A percentile compares a stretch with the other conserved stretches of the same genome.
These are phyloP conservation scores for Apiotrichum domesticum DNA, from an alignment of 1,284 basidiomycete species.

Conservation along the genomic window DNA sequence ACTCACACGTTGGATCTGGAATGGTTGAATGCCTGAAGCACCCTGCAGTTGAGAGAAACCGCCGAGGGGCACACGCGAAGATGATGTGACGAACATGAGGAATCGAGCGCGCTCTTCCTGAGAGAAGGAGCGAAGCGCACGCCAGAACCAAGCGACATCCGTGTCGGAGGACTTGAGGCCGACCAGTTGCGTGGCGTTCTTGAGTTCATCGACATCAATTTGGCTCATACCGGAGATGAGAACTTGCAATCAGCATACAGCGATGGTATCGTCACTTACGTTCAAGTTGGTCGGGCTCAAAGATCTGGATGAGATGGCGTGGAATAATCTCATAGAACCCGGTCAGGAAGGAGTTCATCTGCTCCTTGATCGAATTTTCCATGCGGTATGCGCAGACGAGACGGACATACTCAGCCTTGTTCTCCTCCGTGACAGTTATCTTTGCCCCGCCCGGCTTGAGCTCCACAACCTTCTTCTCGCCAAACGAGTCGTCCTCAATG, in stretches of 20 bases:
- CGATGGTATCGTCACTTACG: conserved; percentile 43
- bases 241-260: conserved; percentile 46
- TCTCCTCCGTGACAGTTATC: conserved; percentile 85
- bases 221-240: conserved; percentile 97
- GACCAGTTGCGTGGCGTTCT: conserved; percentile 59
- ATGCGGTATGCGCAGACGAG: conserved; percentile 71
- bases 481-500: conserved; percentile 62
- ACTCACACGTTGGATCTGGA: conserved; percentile 78
- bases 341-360: conserved; percentile 80
- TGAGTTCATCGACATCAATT: conserved; percentile 97
- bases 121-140: conserved; percentile 93
- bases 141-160: conserved; percentile 98
- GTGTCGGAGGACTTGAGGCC: conserved; percentile 60
- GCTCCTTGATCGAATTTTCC: conserved; percentile 91
- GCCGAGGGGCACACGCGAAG: conserved; percentile 86
- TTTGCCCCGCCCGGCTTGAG: conserved; percentile 76
- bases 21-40: conserved; percentile 87
- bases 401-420: conserved; percentile 95
- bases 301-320: conserved; percentile 53
- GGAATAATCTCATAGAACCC: conserved; percentile 79
- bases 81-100: conserved; percentile 89
- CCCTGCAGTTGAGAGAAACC: conserved; percentile 91
- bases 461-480: conserved; percentile 75
- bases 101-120: conserved; percentile 94
- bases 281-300: conserved; percentile 97